Evolutionary conservation across 2,329 filamentous ascomycete genomes (phyloP).

Genomic region (Trichoderma brevicompactum): DNA sequence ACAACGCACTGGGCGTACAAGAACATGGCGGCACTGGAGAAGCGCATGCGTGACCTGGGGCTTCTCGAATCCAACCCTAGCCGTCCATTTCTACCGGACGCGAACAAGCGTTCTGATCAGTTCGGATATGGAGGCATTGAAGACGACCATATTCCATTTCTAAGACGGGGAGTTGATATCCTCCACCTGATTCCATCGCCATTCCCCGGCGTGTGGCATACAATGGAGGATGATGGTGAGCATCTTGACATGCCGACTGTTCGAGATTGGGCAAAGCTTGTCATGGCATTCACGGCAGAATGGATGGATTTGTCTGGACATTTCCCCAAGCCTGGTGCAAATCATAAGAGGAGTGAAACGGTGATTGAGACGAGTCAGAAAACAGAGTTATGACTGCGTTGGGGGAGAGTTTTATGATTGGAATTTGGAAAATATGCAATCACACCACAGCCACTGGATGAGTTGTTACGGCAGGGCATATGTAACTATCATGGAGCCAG

Average conservation of each 20-base stretch:
- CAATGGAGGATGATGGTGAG: constrained; percentile 77
- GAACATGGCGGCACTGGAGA: constrained; percentile 73
- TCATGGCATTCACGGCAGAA: constrained; percentile 83
- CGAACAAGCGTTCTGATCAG: constrained; percentile 54
- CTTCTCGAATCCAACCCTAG: constrained; percentile 64
- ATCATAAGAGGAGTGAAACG: constrained; percentile 37
- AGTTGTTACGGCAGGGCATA: not conserved
- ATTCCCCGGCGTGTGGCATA: constrained; percentile 89
- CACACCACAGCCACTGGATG: not conserved
- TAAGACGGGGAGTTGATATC: constrained; percentile 82
- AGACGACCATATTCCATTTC: constrained; percentile 93
- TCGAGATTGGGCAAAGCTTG: constrained; percentile 84
- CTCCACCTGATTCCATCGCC: constrained; percentile 85
- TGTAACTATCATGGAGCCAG: not conserved
- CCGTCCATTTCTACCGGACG: constrained; percentile 67
- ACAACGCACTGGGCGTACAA: constrained; percentile 94
- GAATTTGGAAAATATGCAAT: not conserved
- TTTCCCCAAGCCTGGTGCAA: constrained; percentile 39
- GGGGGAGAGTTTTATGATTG: not conserved
- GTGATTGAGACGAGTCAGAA: constrained; percentile 37
- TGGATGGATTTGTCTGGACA: constrained; percentile 77
- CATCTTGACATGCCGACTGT: constrained; percentile 81
- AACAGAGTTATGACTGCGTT: constrained; percentile 39
- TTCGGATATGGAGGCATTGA: constrained; percentile 62
- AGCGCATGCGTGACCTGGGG: constrained; percentile 68